A percentile compares a stretch with the other conserved stretches of the same genome.
phyloP scores from a whole-genome alignment of 352 stramenopile species.

The Pythium angustatum region DNA sequence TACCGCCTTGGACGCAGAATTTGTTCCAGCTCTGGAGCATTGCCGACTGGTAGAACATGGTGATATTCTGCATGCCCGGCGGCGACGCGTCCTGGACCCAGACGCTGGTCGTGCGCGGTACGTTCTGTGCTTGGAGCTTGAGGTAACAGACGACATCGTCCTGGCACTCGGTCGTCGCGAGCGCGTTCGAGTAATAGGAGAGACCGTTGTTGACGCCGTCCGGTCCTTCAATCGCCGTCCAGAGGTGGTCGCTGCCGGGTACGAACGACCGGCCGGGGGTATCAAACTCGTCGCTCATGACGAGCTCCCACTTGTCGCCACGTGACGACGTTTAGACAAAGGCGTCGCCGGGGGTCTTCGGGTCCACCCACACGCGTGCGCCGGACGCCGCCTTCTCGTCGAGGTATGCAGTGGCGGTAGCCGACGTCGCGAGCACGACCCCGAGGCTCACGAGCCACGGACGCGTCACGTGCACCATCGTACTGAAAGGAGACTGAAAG shows the following conservation, averaged over 20 bases:
- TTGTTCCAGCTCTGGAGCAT: constrained; percentile 96
- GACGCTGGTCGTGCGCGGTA: constrained; percentile 39
- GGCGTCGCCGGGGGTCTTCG: constrained; percentile 43
- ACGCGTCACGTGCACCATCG: background rate
- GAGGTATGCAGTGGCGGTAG: background rate
- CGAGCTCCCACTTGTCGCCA: constrained; percentile 48
- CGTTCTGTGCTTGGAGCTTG: constrained; percentile 45
- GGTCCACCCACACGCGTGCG: constrained; percentile 50
- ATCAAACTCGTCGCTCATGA: constrained; percentile 83
- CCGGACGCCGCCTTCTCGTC: constrained; percentile 1
- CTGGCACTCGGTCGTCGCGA: constrained; percentile 21
- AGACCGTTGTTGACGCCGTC: constrained; percentile 44
- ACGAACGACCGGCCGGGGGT: constrained; percentile 76
- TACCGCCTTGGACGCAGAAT: constrained; percentile 94
- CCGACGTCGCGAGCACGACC: background rate
- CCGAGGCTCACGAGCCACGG: background rate
- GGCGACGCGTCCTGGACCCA: constrained; percentile 61
- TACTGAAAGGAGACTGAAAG: no score
- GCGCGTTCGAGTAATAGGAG: constrained; percentile 25
- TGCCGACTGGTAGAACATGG: constrained; percentile 64
- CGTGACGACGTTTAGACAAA: constrained; percentile 43
- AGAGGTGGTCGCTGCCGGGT: constrained; percentile 91
- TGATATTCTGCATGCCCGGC: constrained; percentile 51
- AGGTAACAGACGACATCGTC: constrained; percentile 48
- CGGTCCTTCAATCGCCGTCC: constrained; percentile 94